Conservation (phyloP, 805 yeast genomes). For the Yarrowia bubula region DNA sequence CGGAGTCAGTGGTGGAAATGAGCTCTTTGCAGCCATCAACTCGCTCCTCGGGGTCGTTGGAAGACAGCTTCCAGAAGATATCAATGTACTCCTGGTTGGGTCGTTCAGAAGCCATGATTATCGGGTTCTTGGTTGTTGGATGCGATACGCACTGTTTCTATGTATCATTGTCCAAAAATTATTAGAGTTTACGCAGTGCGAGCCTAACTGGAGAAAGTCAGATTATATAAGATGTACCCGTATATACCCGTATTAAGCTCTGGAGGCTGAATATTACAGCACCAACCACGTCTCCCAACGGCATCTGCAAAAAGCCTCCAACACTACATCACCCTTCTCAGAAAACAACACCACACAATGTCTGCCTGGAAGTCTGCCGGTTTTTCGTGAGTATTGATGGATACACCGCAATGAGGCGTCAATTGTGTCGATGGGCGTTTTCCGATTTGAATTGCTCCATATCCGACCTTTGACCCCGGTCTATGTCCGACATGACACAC, state of each 20-base stretch:
- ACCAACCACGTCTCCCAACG: conserved; percentile 25
- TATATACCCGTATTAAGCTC: neutral
- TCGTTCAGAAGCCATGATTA: conserved; percentile 14
- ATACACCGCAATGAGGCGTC: neutral
- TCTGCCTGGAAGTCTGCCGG: conserved; percentile 45
- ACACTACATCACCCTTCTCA: conserved; percentile 25
- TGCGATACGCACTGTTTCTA: neutral
- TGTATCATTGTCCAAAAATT: conserved; percentile 9
- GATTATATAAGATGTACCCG: neutral
- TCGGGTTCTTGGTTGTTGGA: neutral
- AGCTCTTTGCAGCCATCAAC: conserved; percentile 66
- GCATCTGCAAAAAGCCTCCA: conserved; percentile 20
- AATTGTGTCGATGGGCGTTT: neutral
- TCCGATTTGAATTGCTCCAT: neutral
- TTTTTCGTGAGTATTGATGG: conserved; percentile 36
- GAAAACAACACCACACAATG: conserved; percentile 28
- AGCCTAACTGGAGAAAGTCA: neutral
- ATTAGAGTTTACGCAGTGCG: conserved; percentile 14
- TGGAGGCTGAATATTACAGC: conserved; percentile 5
- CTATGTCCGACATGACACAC: neutral
- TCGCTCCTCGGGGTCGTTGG: conserved; percentile 72
- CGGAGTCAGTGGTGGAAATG: conserved; percentile 54
- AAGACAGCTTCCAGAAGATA: conserved; percentile 50
- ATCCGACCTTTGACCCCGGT: neutral
- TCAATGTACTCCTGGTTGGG: conserved; percentile 24